A percentile compares a stretch with the other conserved stretches of the same genome.
Evolutionary conservation across 2,329 filamentous ascomycete genomes (phyloP).

Genomic region (Ophidiomyces ophidiicola): DNA sequence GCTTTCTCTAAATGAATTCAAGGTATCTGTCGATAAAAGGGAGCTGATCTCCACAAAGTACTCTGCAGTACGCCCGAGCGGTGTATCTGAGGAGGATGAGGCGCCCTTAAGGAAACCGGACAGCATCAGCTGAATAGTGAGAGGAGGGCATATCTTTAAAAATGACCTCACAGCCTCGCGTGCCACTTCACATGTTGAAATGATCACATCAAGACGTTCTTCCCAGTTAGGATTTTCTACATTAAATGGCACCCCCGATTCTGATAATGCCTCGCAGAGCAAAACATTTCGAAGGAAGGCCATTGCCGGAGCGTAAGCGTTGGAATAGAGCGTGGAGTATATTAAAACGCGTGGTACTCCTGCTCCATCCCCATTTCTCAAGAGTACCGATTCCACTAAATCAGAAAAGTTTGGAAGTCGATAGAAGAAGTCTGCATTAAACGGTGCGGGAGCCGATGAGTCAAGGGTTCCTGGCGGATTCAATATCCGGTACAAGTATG

Average conservation of each 20-base stretch:
- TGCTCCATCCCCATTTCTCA: not conserved
- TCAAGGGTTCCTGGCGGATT: constrained; percentile 40
- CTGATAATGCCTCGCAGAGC: constrained; percentile 43
- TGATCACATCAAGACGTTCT: constrained; percentile 58
- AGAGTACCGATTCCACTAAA: constrained; percentile 21
- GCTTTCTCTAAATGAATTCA: constrained; percentile 45
- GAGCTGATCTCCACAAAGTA: constrained; percentile 45
- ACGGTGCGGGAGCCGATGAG: constrained; percentile 22
- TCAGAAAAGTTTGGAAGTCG: constrained; percentile 30
- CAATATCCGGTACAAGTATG: constrained; percentile 56
- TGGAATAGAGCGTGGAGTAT: constrained; percentile 23
- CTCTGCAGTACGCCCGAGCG: constrained; percentile 35
- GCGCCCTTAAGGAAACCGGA: constrained; percentile 36
- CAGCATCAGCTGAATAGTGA: constrained; percentile 33
- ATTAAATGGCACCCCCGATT: constrained; percentile 35
- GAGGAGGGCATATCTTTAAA: constrained; percentile 25
- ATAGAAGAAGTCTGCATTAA: constrained; percentile 30
- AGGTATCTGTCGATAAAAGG: constrained; percentile 41
- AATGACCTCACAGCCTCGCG: constrained; percentile 41
- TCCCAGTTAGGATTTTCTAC: constrained; percentile 70
- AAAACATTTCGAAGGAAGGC: constrained; percentile 55
- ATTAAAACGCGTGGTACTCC: constrained; percentile 27
- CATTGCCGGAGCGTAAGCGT: constrained; percentile 56
- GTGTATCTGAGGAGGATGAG: constrained; percentile 26
- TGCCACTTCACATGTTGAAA: constrained; percentile 56